Conservation (phyloP, 176 grass and related monocot species). For the Paspalum notatum region DNA sequence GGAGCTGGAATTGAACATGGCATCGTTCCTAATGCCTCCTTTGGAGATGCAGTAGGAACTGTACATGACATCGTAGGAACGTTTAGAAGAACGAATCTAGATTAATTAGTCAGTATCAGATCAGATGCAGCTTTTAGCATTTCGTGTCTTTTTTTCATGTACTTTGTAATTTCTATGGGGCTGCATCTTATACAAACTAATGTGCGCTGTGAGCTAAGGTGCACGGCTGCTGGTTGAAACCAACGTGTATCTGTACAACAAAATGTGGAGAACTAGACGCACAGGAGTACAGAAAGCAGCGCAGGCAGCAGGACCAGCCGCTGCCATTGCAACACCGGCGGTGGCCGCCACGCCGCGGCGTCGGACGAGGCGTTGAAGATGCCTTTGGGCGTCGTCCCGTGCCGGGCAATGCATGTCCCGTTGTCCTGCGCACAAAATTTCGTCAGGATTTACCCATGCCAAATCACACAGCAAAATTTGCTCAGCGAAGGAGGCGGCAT, state of each 20-base stretch:
- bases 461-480: not conserved
- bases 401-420: constrained; percentile 38
- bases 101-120: not conserved
- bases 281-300: constrained; percentile 14
- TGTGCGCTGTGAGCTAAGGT: not conserved
- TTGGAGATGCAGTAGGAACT: not conserved
- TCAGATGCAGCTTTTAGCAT: not conserved
- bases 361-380: constrained; percentile 47
- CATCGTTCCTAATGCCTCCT: not conserved
- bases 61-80: too few relatives aligned
- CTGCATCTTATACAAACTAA: not conserved
- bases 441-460: not conserved
- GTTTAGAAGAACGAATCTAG: too few relatives aligned
- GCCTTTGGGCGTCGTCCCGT: constrained; percentile 40
- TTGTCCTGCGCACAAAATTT: constrained; percentile 21
- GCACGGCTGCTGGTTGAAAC: not conserved
- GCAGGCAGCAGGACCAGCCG: constrained; percentile 3
- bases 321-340: constrained; percentile 17
- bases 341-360: constrained; percentile 26
- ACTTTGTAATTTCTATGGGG: not conserved
- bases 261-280: not conserved
- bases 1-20: too few relatives aligned
- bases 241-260: not conserved
- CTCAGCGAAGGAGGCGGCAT: not conserved
- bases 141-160: not conserved